These are phyloP conservation scores for Trichoderma oligosporum DNA, from an alignment of 2,329 filamentous ascomycete species.

Conservation along the genomic window DNA sequence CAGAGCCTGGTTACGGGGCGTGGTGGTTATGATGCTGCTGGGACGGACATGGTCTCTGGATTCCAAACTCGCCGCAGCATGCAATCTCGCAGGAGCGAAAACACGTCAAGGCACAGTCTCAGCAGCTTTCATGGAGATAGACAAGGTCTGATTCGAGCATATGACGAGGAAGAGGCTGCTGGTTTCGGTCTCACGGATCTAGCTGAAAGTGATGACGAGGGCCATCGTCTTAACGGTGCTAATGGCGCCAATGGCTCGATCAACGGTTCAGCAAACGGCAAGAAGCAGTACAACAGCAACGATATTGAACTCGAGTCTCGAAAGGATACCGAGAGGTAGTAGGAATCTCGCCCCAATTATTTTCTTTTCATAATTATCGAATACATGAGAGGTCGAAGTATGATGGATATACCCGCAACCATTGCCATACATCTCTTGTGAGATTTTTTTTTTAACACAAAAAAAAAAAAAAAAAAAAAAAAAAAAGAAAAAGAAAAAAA, in stretches of 20 bases:
- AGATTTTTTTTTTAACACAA: no score
- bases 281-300: slow-evolving; percentile 37
- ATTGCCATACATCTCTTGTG: slow-evolving; percentile 12
- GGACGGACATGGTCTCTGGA: slow-evolving; percentile 85
- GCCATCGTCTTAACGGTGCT: slow-evolving; percentile 24
- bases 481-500: background rate
- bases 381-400: slow-evolving; percentile 4
- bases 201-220: slow-evolving; percentile 66
- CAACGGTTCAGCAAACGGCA: slow-evolving; percentile 43
- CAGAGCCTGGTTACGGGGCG: slow-evolving; percentile 60
- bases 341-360: background rate
- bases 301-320: slow-evolving; percentile 51
- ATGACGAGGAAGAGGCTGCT: slow-evolving; percentile 75
- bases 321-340: slow-evolving; percentile 39
- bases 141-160: slow-evolving; percentile 80
- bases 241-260: slow-evolving; percentile 35
- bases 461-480: no score
- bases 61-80: slow-evolving; percentile 89
- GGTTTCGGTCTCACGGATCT: slow-evolving; percentile 76
- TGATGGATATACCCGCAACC: slow-evolving; percentile 18
- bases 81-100: slow-evolving; percentile 76
- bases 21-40: slow-evolving; percentile 69
- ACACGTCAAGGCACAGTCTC: slow-evolving; percentile 60
- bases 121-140: slow-evolving; percentile 66
- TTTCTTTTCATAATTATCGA: slow-evolving; percentile 1